Percentiles rank a stretch among this genome's conserved stretches.
Evolutionary conservation across 148 eudicot species (phyloP).

Genomic region (Cornus kousa): DNA sequence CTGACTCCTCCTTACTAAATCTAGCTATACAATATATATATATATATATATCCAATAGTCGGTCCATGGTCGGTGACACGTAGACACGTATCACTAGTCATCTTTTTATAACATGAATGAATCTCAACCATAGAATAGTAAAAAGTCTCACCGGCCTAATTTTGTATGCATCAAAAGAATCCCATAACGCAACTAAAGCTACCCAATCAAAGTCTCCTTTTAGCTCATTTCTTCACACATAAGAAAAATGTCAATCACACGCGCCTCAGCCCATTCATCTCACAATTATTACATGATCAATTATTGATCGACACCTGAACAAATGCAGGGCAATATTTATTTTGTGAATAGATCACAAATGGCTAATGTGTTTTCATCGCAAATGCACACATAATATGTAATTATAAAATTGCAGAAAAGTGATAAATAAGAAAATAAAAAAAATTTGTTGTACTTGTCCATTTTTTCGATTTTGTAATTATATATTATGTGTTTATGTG

Average conservation of each 20-base stretch:
- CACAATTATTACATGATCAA: too few species aligned
- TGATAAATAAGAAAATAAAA: too few species aligned
- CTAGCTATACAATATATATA: too few species aligned
- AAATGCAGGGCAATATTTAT: too few species aligned
- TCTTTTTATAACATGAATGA: not conserved
- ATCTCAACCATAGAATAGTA: not conserved
- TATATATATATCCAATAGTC: constrained; percentile 1
- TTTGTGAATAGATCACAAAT: too few species aligned
- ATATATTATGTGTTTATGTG: too few species aligned
- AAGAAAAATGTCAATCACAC: not conserved
- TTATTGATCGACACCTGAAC: too few species aligned
- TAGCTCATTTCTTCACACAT: constrained; percentile 2
- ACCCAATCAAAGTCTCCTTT: not conserved
- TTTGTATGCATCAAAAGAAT: not conserved
- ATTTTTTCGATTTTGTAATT: too few species aligned
- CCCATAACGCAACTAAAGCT: constrained; percentile 5
- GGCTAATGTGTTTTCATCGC: too few species aligned
- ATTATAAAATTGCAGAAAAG: too few species aligned
- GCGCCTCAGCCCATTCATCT: not conserved
- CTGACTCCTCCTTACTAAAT: not conserved
- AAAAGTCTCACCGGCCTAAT: constrained; percentile 17
- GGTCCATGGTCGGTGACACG: constrained; percentile 27
- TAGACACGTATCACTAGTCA: constrained; percentile 1
- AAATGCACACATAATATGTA: too few species aligned
- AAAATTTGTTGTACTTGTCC: too few species aligned